Evolutionary conservation across 2,329 filamentous ascomycete species (phyloP), one percentile per base, ranked within the genome.

Genomic region (Lasiodiplodia gonubiensis): DNA sequence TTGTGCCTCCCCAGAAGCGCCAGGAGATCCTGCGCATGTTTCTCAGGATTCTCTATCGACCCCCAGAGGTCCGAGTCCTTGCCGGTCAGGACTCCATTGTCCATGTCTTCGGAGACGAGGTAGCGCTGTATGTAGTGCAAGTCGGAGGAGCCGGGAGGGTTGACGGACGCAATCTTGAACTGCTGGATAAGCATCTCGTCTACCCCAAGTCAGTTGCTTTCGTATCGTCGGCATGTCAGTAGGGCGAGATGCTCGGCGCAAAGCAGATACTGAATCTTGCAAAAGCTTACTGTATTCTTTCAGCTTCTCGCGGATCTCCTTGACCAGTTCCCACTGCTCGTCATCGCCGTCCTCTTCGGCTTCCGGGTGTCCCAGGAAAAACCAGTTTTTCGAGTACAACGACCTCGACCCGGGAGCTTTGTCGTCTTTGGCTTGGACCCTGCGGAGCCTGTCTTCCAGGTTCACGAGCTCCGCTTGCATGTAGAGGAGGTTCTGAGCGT

Each of bases 71-170:
- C 23, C 4, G 57, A 25, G 6, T 61, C 53, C 27, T 57, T 25
- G 33, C 53, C 53, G 35, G 11, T 42, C 1, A 57, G 53, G 1
- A 37, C 18, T 0, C 33, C 53, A 10, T 8, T 8, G 7, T 60
- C 49, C 59, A 67, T 68, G 4, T 64, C 46, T 7, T 37, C 6
- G 14, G 35, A 69, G 5, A 35, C 16, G n/a, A 71, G 66, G 53
- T 59, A 69, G 6, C 66, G 14, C n/a, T 70, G 70, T 4, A 71
- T 65, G 39, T 70, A 39, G 1, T 25, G 23, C 12, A 71, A n/a
- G 25, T 71, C 70, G 6, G 23, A 68, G 0, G 51, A 23, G 16
- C 60, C 61, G 12, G 70, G 70, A 11, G 67, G 51, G 1, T 49
- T 18, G 27, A 55, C 48, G 7, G 64, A 42, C 2, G 61, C 55